Evolutionary conservation across 2,329 filamentous ascomycete species (phyloP).

Genomic region (Tolypocladium cylindrosporum): DNA sequence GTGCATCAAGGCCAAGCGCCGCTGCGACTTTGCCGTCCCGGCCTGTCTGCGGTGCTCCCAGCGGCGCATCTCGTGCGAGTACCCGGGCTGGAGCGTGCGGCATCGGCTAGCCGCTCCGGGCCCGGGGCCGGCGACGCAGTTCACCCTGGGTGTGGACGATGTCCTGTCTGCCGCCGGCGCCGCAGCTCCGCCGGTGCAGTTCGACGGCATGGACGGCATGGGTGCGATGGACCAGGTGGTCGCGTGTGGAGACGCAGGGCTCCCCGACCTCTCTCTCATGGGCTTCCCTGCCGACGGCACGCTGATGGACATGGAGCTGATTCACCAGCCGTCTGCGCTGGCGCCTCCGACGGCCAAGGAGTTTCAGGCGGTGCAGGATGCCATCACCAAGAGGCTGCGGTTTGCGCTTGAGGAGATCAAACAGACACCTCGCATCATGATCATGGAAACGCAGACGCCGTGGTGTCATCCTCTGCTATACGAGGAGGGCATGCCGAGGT

Average conservation of each 20-base stretch:
- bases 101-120: background rate
- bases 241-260: constrained; percentile 1
- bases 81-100: constrained; percentile 16
- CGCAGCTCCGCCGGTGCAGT: background rate
- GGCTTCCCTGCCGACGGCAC: constrained; percentile 6
- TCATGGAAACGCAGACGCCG: constrained; percentile 36
- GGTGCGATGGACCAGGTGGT: background rate
- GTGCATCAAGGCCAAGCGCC: constrained; percentile 47
- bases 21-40: constrained; percentile 42
- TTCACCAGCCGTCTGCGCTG: constrained; percentile 11
- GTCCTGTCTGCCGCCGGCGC: background rate
- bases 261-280: constrained; percentile 7
- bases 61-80: constrained; percentile 36
- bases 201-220: background rate
- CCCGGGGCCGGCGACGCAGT: too few relatives aligned
- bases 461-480: constrained; percentile 46
- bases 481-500: constrained; percentile 36
- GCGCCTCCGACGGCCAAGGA: constrained; percentile 11
- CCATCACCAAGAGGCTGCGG: constrained; percentile 22
- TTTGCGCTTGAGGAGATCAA: constrained; percentile 42
- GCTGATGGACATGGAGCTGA: constrained; percentile 11
- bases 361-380: constrained; percentile 8
- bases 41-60: constrained; percentile 41
- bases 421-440: constrained; percentile 36
- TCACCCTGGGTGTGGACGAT: too few relatives aligned